Base-by-base conservation (phyloP, 441 rosid genomes). In the Euphorbia corollata region DNA sequence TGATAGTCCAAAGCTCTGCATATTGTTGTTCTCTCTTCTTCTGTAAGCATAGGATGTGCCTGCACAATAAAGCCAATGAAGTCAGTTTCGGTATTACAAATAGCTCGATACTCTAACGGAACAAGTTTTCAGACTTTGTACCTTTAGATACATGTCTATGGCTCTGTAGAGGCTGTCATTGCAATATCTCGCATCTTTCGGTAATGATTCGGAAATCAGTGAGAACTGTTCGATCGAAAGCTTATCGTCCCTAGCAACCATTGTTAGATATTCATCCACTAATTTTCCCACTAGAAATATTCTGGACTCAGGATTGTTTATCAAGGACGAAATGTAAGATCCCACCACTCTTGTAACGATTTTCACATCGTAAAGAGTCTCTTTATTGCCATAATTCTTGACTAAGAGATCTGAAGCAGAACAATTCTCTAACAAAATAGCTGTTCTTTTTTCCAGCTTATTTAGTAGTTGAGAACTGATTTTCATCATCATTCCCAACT, bases 141-240 rank as follows among this genome's bases (percentile, higher is more conserved):
- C 89, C 90, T 84, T 78, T 69, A 85, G 79, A 59, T 87, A 85
- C 78, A 75, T 71, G 75, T 85, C 90, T 0, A 85, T 84, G 27
- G 92, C 89, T 62, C 84, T 59, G 11, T 87, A 87, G 20, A 87
- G 83, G 57, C 51, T 74, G 27, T 85, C 81, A 45, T 87, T 62
- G 8, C 82, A 78, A 27, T 61, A 36, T 64, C 86, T 70, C 61
- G 87, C 82, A 45, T 23, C 59, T 50, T 64, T 73, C 0, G 90
- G 88, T 68, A 83, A 69, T 60, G 75, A 74, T 39, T 79, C 80
- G 4, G 79, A 79, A 41, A 87, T 78, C 24, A 65, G 60, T 53
- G 34, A 75, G 79, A 87, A 87, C 24, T 69, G 66, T 39, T 61
- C 19, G 8, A 68, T 68, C 3, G 67, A 12, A 47, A 87, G 86